A percentile compares a stretch with the other conserved stretches of the same genome.
phyloP scores from a whole-genome alignment of 2,329 filamentous ascomycete genomes.

The Pseudogymnoascus sp. region DNA sequence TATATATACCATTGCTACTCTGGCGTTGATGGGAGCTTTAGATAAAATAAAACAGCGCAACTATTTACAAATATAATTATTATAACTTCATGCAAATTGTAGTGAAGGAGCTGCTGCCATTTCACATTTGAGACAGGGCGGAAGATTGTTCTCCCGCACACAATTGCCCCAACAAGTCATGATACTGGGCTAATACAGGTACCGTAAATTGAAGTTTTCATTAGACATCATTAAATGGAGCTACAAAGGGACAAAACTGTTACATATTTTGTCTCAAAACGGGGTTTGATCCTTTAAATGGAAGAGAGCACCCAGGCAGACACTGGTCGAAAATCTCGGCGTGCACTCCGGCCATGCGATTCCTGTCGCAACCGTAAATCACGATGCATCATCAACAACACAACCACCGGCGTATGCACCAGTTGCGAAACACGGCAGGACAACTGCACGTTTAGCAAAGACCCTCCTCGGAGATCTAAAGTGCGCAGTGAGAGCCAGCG shows the following conservation, averaged over 20 bases:
- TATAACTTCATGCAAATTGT: too few relatives aligned
- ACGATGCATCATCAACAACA: neutral
- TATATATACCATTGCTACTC: constrained; percentile 1
- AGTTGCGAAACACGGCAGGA: neutral
- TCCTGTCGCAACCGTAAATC: neutral
- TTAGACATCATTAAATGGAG: neutral
- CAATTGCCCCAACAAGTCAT: neutral
- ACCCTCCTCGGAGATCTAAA: neutral
- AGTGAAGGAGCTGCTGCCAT: too few relatives aligned
- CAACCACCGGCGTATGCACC: neutral
- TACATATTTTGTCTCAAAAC: neutral
- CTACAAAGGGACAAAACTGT: neutral
- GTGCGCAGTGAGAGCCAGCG: neutral
- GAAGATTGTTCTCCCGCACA: neutral
- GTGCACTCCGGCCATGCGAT: neutral
- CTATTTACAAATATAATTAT: neutral
- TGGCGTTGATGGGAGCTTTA: neutral
- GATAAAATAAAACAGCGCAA: neutral
- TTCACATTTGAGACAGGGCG: neutral
- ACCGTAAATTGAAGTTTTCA: neutral
- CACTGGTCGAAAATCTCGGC: neutral
- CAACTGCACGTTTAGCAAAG: neutral
- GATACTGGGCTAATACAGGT: neutral
- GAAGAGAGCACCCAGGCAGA: neutral
- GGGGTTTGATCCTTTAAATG: neutral